Evolutionary conservation across 495 filamentous ascomycete species (phyloP).

Genomic region (Clavariopsis aquatica): DNA sequence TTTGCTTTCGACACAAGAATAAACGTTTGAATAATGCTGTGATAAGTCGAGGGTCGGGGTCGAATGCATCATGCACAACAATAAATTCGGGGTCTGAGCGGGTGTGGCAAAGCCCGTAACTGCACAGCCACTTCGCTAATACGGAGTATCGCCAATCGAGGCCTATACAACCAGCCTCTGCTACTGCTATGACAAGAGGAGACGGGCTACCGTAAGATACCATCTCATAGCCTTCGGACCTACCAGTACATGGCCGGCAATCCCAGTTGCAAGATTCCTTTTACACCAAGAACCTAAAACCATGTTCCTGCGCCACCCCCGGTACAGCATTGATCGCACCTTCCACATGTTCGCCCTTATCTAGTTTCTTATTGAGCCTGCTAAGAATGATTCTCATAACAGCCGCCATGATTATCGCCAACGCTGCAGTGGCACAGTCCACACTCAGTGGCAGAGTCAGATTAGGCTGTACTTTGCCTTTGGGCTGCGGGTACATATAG

Average conservation of each 20-base stretch:
- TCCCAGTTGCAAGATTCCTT: not conserved
- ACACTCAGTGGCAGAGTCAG: slow-evolving; percentile 69
- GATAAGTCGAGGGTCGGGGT: not conserved
- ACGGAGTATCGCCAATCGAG: not conserved
- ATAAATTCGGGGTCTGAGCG: not conserved
- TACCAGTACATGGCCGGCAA: too few relatives aligned
- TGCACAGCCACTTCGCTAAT: not conserved
- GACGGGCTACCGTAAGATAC: too few relatives aligned
- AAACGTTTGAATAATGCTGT: not conserved
- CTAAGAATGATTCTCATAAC: slow-evolving; percentile 65
- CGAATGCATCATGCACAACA: too few relatives aligned
- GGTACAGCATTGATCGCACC: slow-evolving; percentile 50
- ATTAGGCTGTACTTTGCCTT: slow-evolving; percentile 31
- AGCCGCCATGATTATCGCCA: slow-evolving; percentile 68
- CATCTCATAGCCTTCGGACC: too few relatives aligned
- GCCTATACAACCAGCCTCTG: not conserved
- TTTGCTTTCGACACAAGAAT: not conserved
- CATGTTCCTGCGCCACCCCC: slow-evolving; percentile 57
- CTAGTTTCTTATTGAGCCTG: slow-evolving; percentile 72
- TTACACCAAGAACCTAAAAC: slow-evolving; percentile 64
- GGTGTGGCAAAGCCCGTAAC: not conserved
- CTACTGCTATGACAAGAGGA: too few relatives aligned
- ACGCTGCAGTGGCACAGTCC: slow-evolving; percentile 66
- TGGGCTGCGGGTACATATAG: slow-evolving; percentile 66
- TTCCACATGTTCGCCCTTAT: slow-evolving; percentile 51